Evolutionary conservation across 768 basidiomycete species (phyloP), one percentile per base, ranked within the genome.

Genomic region (Pleurotus giganteus): DNA sequence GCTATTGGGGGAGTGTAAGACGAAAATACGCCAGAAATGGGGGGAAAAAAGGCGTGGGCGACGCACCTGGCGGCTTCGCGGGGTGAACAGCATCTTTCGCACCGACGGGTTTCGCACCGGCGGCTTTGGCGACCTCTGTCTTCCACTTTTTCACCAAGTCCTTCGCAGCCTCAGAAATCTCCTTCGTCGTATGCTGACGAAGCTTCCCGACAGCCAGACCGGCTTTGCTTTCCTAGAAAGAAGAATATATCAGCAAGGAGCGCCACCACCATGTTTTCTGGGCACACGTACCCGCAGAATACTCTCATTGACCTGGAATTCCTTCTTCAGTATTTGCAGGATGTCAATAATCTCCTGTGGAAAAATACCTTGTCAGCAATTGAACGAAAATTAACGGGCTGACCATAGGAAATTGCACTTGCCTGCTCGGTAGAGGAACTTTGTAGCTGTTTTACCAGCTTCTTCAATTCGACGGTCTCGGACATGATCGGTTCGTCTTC

Each of bases 111-210:
- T 84, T 83, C 0, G 80, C 81, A n/a, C n/a, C n/a, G n/a, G n/a
- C n/a, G n/a, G n/a, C n/a, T 63, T 83, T 85, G 56, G 94, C 92
- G 29, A 96, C 94, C 57, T 88, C 87, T 27, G 74, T 80, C 71
- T 95, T 95, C 94, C 94, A 97, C 64, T 87, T 89, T 71, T 86
- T 91, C 46, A 97, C 94, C 42, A 95, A 75, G 60, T 93, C 92
- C 69, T 95, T 96, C 15, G 94, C 91, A 4, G 90, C 74, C 60
- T 91, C 89, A 6, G 91, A 68, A 7, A 97, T 85, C 9, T 85
- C 79, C 63, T 88, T 90, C 11, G 80, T 74, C 0, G 80, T 73
- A 69, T 94, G 88, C 27, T 79, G 77, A 44, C 94, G 83, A 15
- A 95, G 79, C 73, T 95, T 95, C 50, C 93, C 92, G 2, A 97